These are phyloP conservation scores for Aspergillus biplanus DNA, from an alignment of 495 filamentous ascomycete genomes.

Conservation along the genomic window DNA sequence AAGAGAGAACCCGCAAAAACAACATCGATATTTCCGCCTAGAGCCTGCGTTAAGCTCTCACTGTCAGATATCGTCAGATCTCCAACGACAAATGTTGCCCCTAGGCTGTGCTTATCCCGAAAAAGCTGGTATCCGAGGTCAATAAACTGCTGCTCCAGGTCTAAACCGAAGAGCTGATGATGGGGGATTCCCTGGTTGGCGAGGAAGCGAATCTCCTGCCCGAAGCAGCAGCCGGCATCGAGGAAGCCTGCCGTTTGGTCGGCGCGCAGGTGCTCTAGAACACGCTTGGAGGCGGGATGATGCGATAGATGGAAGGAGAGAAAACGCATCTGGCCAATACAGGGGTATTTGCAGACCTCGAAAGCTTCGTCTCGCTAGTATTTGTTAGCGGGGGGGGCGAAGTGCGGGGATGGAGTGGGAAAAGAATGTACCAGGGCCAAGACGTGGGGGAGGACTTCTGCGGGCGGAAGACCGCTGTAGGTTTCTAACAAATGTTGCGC, in stretches of 20 bases:
- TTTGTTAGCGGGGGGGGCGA: neutral
- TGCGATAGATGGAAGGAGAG: slow-evolving; percentile 41
- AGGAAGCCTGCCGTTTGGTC: slow-evolving; percentile 30
- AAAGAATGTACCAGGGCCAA: slow-evolving; percentile 37
- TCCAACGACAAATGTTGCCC: slow-evolving; percentile 31
- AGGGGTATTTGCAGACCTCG: slow-evolving; percentile 45
- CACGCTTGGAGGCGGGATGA: slow-evolving; percentile 32
- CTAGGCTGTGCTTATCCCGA: slow-evolving; percentile 39
- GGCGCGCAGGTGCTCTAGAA: slow-evolving; percentile 36
- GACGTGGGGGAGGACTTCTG: slow-evolving; percentile 47
- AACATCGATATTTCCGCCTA: slow-evolving; percentile 40
- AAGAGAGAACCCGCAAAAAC: slow-evolving; percentile 49
- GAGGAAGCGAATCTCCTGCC: slow-evolving; percentile 51
- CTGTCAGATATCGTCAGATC: slow-evolving; percentile 32
- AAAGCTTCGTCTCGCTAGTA: slow-evolving; percentile 52
- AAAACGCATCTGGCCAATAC: slow-evolving; percentile 54
- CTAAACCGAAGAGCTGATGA: slow-evolving; percentile 49
- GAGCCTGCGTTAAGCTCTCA: slow-evolving; percentile 7
- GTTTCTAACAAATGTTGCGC: slow-evolving; percentile 39
- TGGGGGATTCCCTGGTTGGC: slow-evolving; percentile 47
- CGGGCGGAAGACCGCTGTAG: slow-evolving; percentile 43
- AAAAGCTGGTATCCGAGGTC: slow-evolving; percentile 57
- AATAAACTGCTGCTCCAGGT: slow-evolving; percentile 53
- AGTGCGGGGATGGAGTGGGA: neutral
- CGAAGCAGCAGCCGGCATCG: slow-evolving; percentile 55